These are phyloP conservation scores for Komagataella pseudopastoris DNA, from an alignment of 805 yeast species.

Conservation along the genomic window DNA sequence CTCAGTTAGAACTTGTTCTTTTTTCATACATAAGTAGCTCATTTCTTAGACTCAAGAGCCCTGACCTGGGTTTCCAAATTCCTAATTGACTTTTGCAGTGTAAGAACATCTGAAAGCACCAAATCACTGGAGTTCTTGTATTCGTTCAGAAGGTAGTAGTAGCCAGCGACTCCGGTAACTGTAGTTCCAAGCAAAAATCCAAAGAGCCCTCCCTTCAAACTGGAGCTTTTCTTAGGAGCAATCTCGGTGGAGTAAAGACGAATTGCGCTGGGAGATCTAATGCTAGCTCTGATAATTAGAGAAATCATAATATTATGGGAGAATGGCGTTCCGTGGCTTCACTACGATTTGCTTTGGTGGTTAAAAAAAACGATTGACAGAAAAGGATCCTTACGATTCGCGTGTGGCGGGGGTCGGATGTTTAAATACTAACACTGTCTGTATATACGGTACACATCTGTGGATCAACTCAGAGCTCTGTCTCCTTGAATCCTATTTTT, in stretches of 20 bases:
- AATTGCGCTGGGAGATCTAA: background rate
- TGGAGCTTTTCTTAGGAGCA: constrained; percentile 10
- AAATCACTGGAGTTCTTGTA: constrained; percentile 62
- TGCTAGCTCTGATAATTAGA: background rate
- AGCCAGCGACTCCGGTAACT: constrained; percentile 60
- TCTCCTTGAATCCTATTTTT: constrained; percentile 1
- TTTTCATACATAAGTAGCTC: background rate
- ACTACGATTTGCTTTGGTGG: background rate
- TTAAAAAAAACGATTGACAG: background rate
- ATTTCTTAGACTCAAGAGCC: constrained; percentile 33
- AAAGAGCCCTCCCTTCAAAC: constrained; percentile 33
- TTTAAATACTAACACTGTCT: background rate
- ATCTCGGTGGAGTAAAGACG: constrained; percentile 1
- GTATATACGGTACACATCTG: background rate
- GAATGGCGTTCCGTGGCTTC: background rate
- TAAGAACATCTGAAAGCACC: constrained; percentile 60
- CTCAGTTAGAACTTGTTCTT: background rate
- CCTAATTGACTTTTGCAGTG: constrained; percentile 54
- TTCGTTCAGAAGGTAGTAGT: constrained; percentile 67
- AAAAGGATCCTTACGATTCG: background rate
- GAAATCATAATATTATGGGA: background rate
- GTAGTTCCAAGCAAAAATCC: constrained; percentile 75
- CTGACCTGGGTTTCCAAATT: constrained; percentile 58
- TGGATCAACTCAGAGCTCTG: constrained; percentile 1
- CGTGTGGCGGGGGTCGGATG: background rate